Evolutionary conservation across 2,329 filamentous ascomycete genomes (phyloP).

Genomic region (Chalara sp.): DNA sequence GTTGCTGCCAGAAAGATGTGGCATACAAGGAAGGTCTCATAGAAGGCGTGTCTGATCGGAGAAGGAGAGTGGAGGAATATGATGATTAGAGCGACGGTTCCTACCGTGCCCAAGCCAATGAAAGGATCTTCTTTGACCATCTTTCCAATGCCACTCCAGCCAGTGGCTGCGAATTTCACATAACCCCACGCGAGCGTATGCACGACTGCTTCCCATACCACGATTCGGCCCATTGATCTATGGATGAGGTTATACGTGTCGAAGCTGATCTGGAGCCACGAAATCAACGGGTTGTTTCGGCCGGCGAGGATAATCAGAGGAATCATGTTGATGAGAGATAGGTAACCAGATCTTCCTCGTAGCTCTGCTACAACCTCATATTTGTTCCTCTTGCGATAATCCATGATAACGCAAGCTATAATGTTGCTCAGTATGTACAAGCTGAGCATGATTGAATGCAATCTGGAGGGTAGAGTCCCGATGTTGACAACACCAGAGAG

Average conservation of each 20-base stretch:
- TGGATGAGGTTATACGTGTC: conserved; percentile 93
- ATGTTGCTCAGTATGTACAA: conserved; percentile 55
- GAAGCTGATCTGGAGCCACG: conserved; percentile 78
- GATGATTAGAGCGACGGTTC: conserved; percentile 52
- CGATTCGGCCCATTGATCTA: conserved; percentile 73
- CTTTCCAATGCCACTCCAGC: conserved; percentile 49
- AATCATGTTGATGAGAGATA: conserved; percentile 86
- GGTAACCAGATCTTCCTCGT: conserved; percentile 75
- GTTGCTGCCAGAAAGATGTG: conserved; percentile 73
- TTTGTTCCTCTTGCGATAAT: conserved; percentile 51
- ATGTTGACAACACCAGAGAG: conserved; percentile 53
- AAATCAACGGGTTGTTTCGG: conserved; percentile 88
- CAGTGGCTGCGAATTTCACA: conserved; percentile 60
- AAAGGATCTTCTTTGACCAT: conserved; percentile 54
- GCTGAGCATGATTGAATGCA: conserved; percentile 51
- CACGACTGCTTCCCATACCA: conserved; percentile 60
- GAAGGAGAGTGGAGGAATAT: conserved; percentile 68
- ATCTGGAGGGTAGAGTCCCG: conserved; percentile 57
- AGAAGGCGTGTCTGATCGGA: conserved; percentile 85
- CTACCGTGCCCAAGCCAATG: conserved; percentile 56
- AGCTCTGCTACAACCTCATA: conserved; percentile 71
- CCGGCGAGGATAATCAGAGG: conserved; percentile 83
- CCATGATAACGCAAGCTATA: conserved; percentile 53
- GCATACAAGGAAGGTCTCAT: conserved; percentile 87
- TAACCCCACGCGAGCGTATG: conserved; percentile 70